Conservation (phyloP, 164 flowering plant species). For the Pachysandra terminalis region DNA sequence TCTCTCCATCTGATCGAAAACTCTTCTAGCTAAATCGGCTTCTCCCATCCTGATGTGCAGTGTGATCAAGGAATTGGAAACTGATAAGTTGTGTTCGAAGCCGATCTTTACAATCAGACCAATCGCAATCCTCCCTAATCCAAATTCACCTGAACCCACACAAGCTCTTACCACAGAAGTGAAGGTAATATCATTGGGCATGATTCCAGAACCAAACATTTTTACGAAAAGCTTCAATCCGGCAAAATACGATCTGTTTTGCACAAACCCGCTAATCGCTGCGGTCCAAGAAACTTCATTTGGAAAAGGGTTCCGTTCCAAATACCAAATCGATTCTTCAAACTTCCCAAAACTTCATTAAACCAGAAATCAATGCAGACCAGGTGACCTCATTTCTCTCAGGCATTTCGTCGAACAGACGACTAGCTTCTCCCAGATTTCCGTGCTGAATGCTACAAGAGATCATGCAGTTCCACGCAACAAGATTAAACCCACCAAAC, state of each 20-base stretch:
- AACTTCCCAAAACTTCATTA: too few relatives aligned
- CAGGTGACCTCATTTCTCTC: too few relatives aligned
- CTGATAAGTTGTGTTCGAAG: constrained; percentile 34
- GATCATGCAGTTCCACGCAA: too few relatives aligned
- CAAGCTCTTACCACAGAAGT: constrained; percentile 42
- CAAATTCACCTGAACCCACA: constrained; percentile 28
- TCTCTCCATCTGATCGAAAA: constrained; percentile 46
- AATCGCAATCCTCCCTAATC: constrained; percentile 38
- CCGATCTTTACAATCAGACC: constrained; percentile 49
- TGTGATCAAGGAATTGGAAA: constrained; percentile 51
- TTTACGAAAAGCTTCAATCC: constrained; percentile 35
- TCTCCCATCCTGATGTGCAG: constrained; percentile 45
- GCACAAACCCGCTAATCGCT: constrained; percentile 45
- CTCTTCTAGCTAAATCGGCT: constrained; percentile 35
- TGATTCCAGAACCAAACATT: constrained; percentile 32
- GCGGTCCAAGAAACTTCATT: constrained; percentile 17
- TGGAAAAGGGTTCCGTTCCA: too few relatives aligned
- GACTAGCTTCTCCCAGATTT: too few relatives aligned
- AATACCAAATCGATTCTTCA: too few relatives aligned
- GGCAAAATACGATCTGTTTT: constrained; percentile 36
- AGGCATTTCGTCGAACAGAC: too few relatives aligned
- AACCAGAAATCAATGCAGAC: too few relatives aligned
- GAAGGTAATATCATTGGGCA: constrained; percentile 53
- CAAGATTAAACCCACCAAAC: too few relatives aligned
- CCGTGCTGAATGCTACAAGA: too few relatives aligned